These are phyloP conservation scores for Heritiera fomes DNA, from an alignment of 345 rosid species.

Conservation along the genomic window DNA sequence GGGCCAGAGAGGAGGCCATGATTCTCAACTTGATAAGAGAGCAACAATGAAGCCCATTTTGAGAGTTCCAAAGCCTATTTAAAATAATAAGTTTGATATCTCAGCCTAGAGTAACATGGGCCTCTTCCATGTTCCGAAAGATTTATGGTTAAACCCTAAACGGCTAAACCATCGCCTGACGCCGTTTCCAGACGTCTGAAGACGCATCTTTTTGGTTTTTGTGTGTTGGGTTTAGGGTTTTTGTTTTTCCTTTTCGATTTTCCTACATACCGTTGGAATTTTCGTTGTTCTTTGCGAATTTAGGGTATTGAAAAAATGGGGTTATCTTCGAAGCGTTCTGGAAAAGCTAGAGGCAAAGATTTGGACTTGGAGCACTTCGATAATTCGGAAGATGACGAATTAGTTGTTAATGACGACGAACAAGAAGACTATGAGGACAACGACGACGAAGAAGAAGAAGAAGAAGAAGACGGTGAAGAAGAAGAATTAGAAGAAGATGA, in stretches of 20 bases:
- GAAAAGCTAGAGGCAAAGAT: conserved; percentile 31
- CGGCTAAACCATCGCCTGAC: not conserved
- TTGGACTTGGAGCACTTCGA: conserved; percentile 40
- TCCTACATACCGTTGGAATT: no score
- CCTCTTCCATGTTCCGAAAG: no score
- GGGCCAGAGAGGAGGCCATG: no score
- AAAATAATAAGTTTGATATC: not conserved
- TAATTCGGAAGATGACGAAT: conserved; percentile 29
- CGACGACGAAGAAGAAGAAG: not conserved
- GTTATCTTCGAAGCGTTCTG: conserved; percentile 36
- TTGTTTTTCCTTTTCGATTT: no score
- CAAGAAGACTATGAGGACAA: conserved; percentile 4
- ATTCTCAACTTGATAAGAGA: no score
- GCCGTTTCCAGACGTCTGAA: not conserved
- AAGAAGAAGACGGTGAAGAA: conserved; percentile 25
- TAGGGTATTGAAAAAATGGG: conserved; percentile 31
- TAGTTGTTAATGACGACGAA: conserved; percentile 21
- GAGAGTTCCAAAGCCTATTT: not conserved
- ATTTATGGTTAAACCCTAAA: not conserved
- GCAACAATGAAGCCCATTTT: not conserved
- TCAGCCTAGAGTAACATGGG: not conserved
- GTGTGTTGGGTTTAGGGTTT: no score
- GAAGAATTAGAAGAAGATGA: conserved; percentile 16
- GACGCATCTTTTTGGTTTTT: no score
- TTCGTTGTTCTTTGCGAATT: no score